Base-by-base conservation (phyloP, 495 filamentous ascomycete genomes). In the Neurospora intermedia region DNA sequence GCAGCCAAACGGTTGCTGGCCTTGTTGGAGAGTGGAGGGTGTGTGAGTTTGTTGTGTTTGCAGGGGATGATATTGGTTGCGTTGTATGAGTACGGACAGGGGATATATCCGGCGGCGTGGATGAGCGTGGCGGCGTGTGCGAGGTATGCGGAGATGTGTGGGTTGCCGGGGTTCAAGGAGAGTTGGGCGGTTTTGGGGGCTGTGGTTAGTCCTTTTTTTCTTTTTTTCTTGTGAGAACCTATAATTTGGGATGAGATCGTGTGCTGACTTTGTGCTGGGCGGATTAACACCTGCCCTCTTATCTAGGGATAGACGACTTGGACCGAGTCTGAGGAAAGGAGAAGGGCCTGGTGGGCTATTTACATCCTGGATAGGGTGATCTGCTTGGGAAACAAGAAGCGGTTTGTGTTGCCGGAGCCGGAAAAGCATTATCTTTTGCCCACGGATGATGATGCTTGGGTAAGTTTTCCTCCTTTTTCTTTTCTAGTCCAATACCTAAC, bases 271-370 rank as follows among this genome's bases (percentile, higher is more conserved):
- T 27, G 6, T 15, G 20, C 5, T 59, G 20, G 48, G 48, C 48
- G 48, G 48, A 11, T 27, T 59, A 59, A 59, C 23, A 59, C 48
- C 48, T 59, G 48, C 20, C 48, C 48, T 15, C 23, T 59, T 20
- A 59, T 6, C 23, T 59, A 59, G 20, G 20, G 59, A 15, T 69
- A 82, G 78, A 74, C 72, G 8, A 85, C 84, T 1, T 86, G 84
- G 85, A 83, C 81, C 0, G 86, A 88, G 72, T 76, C 79, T 10
- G 86, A 89, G 74, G 86, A 89, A 74, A 75, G 85, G 10, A 74
- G 80, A 27, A 69, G 86, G 66, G 80, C 82, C 0, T 87, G 85
- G 86, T 88, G 86, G 86, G 83, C 77, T 16, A 81, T 87, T n/a
- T 80, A 86, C 54, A 76, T 87, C 16, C 78, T 85, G 13, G 85